phyloP scores from a whole-genome alignment of 2,329 filamentous ascomycete species.

The Aureobasidium sp. region DNA sequence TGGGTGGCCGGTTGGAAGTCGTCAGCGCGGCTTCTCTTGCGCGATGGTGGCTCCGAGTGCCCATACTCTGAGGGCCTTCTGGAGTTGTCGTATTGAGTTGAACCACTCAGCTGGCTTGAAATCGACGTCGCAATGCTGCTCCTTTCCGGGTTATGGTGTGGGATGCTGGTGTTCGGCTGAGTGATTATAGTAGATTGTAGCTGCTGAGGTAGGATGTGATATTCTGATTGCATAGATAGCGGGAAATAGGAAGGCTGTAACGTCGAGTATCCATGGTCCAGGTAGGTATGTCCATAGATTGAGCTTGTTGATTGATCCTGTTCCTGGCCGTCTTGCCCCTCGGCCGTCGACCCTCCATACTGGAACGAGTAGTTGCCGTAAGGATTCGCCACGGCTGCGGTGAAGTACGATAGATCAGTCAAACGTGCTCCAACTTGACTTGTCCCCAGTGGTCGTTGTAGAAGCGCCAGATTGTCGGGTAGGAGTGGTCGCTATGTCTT shows the following conservation, averaged over 20 bases:
- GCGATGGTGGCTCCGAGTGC: neutral
- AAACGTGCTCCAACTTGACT: neutral
- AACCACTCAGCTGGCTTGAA: neutral
- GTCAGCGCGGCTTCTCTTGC: conserved; percentile 10
- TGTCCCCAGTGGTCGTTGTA: neutral
- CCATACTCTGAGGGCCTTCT: neutral
- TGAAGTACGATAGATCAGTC: neutral
- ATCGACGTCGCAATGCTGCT: neutral
- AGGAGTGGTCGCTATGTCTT: neutral
- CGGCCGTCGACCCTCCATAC: neutral
- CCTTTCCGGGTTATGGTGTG: neutral
- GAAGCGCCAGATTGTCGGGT: neutral
- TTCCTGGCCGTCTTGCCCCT: neutral
- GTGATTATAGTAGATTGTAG: neutral
- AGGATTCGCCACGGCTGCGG: conserved; percentile 9
- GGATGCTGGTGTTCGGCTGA: neutral
- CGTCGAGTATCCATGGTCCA: neutral
- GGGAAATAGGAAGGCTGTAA: neutral
- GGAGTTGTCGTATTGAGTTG: neutral
- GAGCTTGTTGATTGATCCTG: neutral
- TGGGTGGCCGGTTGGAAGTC: neutral
- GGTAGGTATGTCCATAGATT: neutral
- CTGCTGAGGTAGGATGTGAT: neutral
- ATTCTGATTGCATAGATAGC: neutral
- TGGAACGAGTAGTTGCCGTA: neutral